Base-by-base conservation (phyloP, 2,329 filamentous ascomycete genomes). In the Teratosphaeria gauchensis region DNA sequence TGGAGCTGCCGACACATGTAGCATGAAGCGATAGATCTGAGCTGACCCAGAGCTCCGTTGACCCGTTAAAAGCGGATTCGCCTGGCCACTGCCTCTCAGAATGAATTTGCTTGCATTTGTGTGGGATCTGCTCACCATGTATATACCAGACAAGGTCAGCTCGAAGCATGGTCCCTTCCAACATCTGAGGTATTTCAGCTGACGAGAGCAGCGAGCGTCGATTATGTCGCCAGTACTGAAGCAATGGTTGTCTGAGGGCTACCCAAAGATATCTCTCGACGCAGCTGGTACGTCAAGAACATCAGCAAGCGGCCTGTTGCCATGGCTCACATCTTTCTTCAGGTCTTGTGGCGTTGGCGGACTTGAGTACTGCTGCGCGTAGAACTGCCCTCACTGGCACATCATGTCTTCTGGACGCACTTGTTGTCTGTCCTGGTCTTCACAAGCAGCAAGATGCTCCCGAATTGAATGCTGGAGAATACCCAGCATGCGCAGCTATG, bases 381-480 rank as follows among this genome's bases (percentile, higher is more conserved):
- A 77, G 82, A 6, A 85, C 83, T 2, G 78, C 77, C 16, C 74
- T 85, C 52, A 78, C 76, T 1, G 83, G 83, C 30, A 81, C 80
- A 2, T 80, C 82, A 1, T 79, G 77, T 1, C 81, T 80, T 74
- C 72, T 83, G 0, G 84, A 86, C 67, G 73, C 74, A 7, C 73
- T 86, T 11, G 73, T 85, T 12, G 75, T 86, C 2, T 82, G 80
- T 1, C 84, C 84, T 0, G 84, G 84, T 0, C 66, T 86, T 55
- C 84, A 86, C 69, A 80, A 80, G 63, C 82, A 86, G 64, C 82
- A 85, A 64, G 76, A 78, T 3, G 82, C 82, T 9, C 75, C 81
- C 12, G 75, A 77, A 0, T 71, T 85, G 16, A 75, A 75, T 59
- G 70, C 66, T 5, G 74, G 74, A 2, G 76, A 78, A 58, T 72